Evolutionary conservation across 306 rosid species (phyloP).

Genomic region (Elaeagnus macrophylla): DNA sequence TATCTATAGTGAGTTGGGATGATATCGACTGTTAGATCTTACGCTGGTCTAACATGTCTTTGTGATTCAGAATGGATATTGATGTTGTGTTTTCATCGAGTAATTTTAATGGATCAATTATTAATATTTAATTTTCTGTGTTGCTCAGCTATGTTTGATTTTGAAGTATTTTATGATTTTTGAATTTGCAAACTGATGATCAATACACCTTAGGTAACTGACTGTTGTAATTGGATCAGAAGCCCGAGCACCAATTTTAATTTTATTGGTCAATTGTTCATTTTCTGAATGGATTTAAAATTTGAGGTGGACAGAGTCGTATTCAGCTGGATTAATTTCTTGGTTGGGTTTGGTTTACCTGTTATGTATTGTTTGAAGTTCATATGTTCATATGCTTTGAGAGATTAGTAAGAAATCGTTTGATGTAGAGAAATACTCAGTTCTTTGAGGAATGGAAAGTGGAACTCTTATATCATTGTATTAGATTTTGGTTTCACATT

Average conservation of each 20-base stretch:
- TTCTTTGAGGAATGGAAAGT: background rate
- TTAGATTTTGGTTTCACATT: no score
- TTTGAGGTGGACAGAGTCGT: no score
- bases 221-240: constrained; percentile 1
- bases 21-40: background rate
- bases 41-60: background rate
- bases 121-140: background rate
- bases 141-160: background rate
- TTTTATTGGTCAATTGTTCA: no score
- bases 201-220: background rate
- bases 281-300: background rate
- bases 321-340: no score
- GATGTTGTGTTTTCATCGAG: no score
- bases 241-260: no score
- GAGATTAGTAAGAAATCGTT: background rate
- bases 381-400: no score
- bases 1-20: background rate
- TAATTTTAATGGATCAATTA: no score
- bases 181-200: background rate
- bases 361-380: no score
- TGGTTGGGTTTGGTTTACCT: no score
- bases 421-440: background rate
- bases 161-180: background rate
- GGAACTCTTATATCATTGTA: background rate
- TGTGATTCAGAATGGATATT: background rate